Evolutionary conservation across 1,284 basidiomycete species (phyloP), one percentile per base, ranked within the genome.

Genomic region (Stygiomarasmius scandens): DNA sequence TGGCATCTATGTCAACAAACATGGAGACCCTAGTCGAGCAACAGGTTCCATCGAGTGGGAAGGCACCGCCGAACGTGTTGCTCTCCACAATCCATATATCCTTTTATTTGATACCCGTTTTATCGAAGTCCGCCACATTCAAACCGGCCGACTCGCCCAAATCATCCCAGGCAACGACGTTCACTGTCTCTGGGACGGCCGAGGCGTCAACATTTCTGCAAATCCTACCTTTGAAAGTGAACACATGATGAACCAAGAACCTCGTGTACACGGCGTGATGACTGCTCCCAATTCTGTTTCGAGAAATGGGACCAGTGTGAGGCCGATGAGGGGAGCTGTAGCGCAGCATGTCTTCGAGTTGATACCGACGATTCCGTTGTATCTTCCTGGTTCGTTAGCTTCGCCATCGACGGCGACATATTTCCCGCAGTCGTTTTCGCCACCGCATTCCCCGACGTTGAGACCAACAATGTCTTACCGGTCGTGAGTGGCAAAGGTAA

Each of bases 1-100:
- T 61, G 92, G 90, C 2, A 78, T 92, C 59, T 91, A 87, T 63
- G 86, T 88, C 29, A 84, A 86, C 66, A 81, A 84, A 49, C 92
- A 95, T 61, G 95, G 95, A 41, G 87, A 91, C 55, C 93, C 92
- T 1, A 90, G 86, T 64, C 87, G 92, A 46, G 70, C 79, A 24
- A 78, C 86, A 57, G 81, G 82, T 29, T 86, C 89, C 3, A 93
- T 98, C 66, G 95, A 98, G 70, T 98, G 96, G 95, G 96, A 98
- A 74, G 95, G 95, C 11, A 90, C 85, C 2, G 92, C 92, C 1
- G 91, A 94, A 66, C 87, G 85, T 44, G 92, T 95, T 25, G 93
- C 93, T 0, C 89, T 87, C 74, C 89, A 90, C 62, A 84, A 85
- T 60, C 89, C 90, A 0, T 92, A 91, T 66, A 78, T 95, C 49